Evolutionary conservation across 1,139 yeast species (phyloP).

Genomic region (Hemisphaericaspora xylofermentans): DNA sequence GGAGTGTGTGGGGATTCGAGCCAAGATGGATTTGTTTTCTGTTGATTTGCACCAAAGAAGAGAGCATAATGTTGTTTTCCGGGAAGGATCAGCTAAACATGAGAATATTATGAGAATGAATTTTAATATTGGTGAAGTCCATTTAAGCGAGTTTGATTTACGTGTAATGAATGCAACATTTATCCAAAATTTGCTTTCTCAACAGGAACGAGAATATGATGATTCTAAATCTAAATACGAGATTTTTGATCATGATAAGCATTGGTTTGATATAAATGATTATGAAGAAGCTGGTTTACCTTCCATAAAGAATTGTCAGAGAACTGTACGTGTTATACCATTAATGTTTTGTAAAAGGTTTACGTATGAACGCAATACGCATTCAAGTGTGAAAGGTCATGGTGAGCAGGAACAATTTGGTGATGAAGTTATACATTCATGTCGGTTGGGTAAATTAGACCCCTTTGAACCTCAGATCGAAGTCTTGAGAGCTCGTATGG

Average conservation of each 20-base stretch:
- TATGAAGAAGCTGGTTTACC: constrained; percentile 41
- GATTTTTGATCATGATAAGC: constrained; percentile 33
- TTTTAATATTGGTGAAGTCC: constrained; percentile 45
- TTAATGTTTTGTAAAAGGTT: constrained; percentile 38
- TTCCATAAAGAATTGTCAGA: constrained; percentile 22
- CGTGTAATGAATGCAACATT: constrained; percentile 35
- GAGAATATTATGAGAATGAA: constrained; percentile 42
- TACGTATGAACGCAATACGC: constrained; percentile 41
- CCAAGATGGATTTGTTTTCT: constrained; percentile 38
- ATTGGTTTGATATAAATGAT: constrained; percentile 46
- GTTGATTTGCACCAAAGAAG: constrained; percentile 50
- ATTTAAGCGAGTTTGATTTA: constrained; percentile 40
- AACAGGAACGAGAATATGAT: constrained; percentile 9
- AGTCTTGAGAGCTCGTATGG: constrained; percentile 26
- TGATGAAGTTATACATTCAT: constrained; percentile 31
- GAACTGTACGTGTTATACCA: constrained; percentile 31
- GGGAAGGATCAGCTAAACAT: constrained; percentile 31
- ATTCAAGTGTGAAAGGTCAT: constrained; percentile 16
- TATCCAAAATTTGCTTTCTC: constrained; percentile 28
- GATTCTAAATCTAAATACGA: constrained; percentile 21
- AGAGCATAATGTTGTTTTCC: constrained; percentile 33
- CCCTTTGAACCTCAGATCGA: constrained; percentile 31
- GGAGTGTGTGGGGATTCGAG: constrained; percentile 42
- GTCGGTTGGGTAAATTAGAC: constrained; percentile 27
- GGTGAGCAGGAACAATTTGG: constrained; percentile 20